These are phyloP conservation scores for Bipolaris bicolor DNA, from an alignment of 2,329 filamentous ascomycete genomes.

Conservation along the genomic window DNA sequence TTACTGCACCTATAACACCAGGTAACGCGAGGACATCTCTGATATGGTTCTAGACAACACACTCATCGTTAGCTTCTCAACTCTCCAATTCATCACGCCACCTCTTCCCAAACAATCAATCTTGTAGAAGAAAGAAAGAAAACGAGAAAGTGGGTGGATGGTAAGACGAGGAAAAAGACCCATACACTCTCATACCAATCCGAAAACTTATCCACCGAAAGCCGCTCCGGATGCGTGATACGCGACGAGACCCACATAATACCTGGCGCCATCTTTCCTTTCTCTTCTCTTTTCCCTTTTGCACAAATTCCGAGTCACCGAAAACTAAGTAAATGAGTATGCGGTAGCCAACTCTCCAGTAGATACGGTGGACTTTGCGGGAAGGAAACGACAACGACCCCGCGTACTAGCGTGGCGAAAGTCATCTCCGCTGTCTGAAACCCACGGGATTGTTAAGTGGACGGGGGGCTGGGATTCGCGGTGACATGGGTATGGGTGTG, in stretches of 20 bases:
- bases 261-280: constrained; percentile 27
- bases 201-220: constrained; percentile 25
- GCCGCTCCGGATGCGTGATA: constrained; percentile 7
- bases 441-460: too few species aligned
- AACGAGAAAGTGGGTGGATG: not conserved
- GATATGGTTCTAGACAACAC: constrained; percentile 18
- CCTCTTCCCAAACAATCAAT: too few species aligned
- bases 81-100: too few species aligned
- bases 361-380: too few species aligned
- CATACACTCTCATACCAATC: constrained; percentile 39
- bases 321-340: too few species aligned
- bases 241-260: constrained; percentile 38
- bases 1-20: constrained; percentile 31
- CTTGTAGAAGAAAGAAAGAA: not conserved
- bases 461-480: too few species aligned
- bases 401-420: not conserved
- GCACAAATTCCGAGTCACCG: too few species aligned
- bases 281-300: not conserved
- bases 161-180: not conserved
- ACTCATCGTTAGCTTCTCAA: not conserved
- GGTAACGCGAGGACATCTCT: constrained; percentile 30
- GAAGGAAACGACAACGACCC: not conserved
- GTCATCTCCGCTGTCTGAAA: not conserved
- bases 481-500: too few species aligned
- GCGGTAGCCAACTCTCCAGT: too few species aligned